Base-by-base conservation (phyloP, 2,329 filamentous ascomycete species). In the Colletotrichum theobromicola region DNA sequence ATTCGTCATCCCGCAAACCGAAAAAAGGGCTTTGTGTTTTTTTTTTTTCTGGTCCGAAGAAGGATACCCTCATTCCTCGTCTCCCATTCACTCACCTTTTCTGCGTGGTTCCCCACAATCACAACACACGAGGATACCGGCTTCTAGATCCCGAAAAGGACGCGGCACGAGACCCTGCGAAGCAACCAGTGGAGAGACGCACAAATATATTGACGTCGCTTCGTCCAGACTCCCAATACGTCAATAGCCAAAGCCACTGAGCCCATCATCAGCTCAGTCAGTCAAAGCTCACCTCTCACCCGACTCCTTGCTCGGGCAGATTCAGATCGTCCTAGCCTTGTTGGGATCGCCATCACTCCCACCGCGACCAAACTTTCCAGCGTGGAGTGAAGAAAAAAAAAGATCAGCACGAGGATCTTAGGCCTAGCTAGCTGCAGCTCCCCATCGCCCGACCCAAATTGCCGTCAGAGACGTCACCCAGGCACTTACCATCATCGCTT, bases 201-300 rank as follows among this genome's bases (percentile, higher is more conserved):
- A 67, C 55, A 53, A 37, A 72, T 74, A 72, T 74, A 74, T 74
- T 74, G 68, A 67, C 72, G 68, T 72, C 63, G 72, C 72, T 72
- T 72, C 62, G 53, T 67, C 28, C 42, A 57, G 57, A 34, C n/a
- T 46, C 57, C 68, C 57, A 34, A 72, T 74, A 67, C 68, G 68
- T 58, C 72, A 72, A 63, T 28, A 12, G 34, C 13, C 50, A 32
- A 61, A 24, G 57, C 58, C 65, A 42, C 53, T 42, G 21, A 37
- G 53, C 46, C 60, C 58, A 30, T 15, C 24, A 46, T 16, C 68
- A 26, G 42, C 70, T 67, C 18, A 50, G 57, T 55, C 42, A 18
- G 30, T 32, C 34, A 24, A 60, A 26, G 26, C 35, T 35, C 46
- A 21, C 42, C 68, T 57, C 67, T 61, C 58, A 74, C 34, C 68